Conservation (phyloP, 1,284 basidiomycete genomes). For the Rhodotorula sp. region DNA sequence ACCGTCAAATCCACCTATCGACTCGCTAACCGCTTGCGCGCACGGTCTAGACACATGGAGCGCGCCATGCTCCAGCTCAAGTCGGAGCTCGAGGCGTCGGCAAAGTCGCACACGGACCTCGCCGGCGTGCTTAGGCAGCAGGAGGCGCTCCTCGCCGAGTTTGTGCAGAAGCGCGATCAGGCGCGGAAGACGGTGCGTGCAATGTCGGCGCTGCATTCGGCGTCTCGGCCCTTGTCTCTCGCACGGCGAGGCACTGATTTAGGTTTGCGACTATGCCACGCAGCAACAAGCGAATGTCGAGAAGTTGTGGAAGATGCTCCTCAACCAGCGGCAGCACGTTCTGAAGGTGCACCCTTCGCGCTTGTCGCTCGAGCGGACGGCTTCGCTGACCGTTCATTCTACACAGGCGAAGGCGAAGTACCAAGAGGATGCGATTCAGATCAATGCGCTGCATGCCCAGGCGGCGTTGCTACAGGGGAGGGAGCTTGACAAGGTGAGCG, state of each 20-base stretch:
- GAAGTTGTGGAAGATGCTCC: constrained; percentile 83
- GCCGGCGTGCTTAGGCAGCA: constrained; percentile 60
- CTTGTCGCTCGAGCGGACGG: not conserved
- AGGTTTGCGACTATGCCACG: rapidly evolving
- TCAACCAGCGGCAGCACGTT: constrained; percentile 78
- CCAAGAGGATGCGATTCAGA: constrained; percentile 87
- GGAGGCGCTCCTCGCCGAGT: constrained; percentile 64
- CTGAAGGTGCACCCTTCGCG: constrained; percentile 56
- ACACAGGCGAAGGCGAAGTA: constrained; percentile 81
- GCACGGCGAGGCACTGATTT: no score
- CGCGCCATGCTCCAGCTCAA: constrained; percentile 56
- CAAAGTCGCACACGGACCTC: constrained; percentile 59
- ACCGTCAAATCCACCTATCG: not conserved
- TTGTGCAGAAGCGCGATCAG: constrained; percentile 67
- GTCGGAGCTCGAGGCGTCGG: constrained; percentile 80
- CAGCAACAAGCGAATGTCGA: constrained; percentile 71
- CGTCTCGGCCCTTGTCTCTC: not conserved
- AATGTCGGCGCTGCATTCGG: no score
- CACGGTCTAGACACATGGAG: constrained; percentile 59
- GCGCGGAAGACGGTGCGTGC: constrained; percentile 63
- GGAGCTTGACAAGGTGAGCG: constrained; percentile 84
- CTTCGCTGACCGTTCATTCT: constrained; percentile 41
- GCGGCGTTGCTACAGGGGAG: constrained; percentile 88
- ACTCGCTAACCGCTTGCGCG: not conserved
- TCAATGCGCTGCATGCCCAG: constrained; percentile 95